These are phyloP conservation scores for Maudiozyma bulderi DNA, from an alignment of 805 yeast genomes.

Conservation along the genomic window DNA sequence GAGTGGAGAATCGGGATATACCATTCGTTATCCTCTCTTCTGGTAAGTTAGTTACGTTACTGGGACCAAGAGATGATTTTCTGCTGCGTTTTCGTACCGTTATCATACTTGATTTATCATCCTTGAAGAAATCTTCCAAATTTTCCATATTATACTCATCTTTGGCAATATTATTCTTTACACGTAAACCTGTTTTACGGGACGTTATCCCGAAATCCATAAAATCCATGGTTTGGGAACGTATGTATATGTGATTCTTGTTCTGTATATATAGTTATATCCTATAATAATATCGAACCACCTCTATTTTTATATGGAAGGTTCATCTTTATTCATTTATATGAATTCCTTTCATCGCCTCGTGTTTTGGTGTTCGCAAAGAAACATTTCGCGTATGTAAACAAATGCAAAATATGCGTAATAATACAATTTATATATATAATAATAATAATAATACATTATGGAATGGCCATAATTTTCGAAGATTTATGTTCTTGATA, in stretches of 20 bases:
- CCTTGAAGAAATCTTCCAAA: constrained; percentile 57
- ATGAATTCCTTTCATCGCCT: too few relatives aligned
- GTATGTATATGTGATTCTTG: not conserved
- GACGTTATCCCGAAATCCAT: constrained; percentile 48
- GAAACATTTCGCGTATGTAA: not conserved
- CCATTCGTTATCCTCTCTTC: not conserved
- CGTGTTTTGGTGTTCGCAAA: too few relatives aligned
- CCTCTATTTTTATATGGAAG: not conserved
- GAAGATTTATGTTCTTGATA: not conserved
- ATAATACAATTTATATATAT: not conserved
- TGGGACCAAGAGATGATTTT: constrained; percentile 15
- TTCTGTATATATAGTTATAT: not conserved
- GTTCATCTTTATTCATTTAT: not conserved
- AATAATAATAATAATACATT: too few relatives aligned
- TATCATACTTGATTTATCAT: constrained; percentile 30
- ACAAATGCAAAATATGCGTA: not conserved
- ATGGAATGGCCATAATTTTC: not conserved
- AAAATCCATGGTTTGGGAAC: constrained; percentile 27
- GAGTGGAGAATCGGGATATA: constrained; percentile 4
- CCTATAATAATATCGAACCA: not conserved
- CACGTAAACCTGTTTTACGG: constrained; percentile 49
- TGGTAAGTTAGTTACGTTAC: not conserved
- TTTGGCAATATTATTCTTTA: constrained; percentile 8
- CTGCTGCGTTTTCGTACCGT: constrained; percentile 12
- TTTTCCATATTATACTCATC: constrained; percentile 19